Conservation (phyloP, 805 yeast species). For the Cyberlindnera japonica region DNA sequence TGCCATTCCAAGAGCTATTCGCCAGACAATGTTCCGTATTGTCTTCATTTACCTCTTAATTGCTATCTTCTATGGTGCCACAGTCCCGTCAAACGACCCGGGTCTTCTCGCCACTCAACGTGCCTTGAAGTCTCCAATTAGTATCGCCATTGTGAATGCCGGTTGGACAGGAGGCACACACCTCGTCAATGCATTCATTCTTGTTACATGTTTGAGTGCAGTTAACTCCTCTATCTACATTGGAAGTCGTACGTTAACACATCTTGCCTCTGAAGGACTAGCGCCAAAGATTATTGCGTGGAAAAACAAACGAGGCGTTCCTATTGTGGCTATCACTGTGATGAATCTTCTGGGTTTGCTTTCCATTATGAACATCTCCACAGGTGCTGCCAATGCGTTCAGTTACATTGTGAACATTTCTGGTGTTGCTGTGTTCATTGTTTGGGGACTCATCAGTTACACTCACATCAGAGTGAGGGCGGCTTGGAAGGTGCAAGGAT, state of each 20-base stretch:
- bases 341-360: constrained; percentile 61
- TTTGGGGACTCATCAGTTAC: constrained; percentile 63
- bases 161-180: constrained; percentile 65
- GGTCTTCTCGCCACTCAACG: constrained; percentile 34
- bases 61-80: constrained; percentile 61
- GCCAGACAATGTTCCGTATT: constrained; percentile 62
- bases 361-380: constrained; percentile 55
- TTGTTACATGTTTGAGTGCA: constrained; percentile 64
- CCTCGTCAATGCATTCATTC: constrained; percentile 67
- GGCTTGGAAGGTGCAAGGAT: constrained; percentile 59
- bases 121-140: constrained; percentile 62
- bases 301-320: constrained; percentile 59
- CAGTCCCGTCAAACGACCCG: constrained; percentile 64
- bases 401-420: constrained; percentile 69
- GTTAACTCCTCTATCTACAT: constrained; percentile 66
- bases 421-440: constrained; percentile 70
- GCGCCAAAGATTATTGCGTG: constrained; percentile 54
- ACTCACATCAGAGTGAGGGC: constrained; percentile 67
- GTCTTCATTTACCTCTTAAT: constrained; percentile 59
- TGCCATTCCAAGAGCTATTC: constrained; percentile 68
- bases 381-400: constrained; percentile 57
- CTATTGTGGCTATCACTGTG: constrained; percentile 52
- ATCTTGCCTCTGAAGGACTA: constrained; percentile 56
- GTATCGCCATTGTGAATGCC: constrained; percentile 63
- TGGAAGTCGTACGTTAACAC: constrained; percentile 64